Conservation (phyloP, 768 basidiomycete genomes). For the Leccinum truebloodii region DNA sequence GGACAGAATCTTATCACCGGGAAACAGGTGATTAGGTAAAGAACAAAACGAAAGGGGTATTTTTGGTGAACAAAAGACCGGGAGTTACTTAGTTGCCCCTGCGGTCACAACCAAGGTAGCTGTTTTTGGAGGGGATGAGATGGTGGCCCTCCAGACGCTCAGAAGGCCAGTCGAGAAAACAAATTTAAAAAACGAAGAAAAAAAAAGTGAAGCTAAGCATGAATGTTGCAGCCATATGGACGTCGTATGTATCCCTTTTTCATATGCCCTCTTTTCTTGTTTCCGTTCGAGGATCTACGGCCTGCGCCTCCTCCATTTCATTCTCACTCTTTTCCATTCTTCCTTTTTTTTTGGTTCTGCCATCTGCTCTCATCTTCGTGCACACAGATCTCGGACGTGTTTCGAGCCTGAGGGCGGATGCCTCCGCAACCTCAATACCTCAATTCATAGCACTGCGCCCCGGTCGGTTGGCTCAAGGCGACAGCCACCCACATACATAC, state of each 20-base stretch:
- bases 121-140: slow-evolving; percentile 7
- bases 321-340: background rate
- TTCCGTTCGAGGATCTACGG: background rate
- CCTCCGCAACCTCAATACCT: background rate
- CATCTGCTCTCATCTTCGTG: background rate
- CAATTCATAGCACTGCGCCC: background rate
- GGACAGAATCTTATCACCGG: slow-evolving; percentile 55
- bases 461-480: background rate
- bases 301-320: background rate
- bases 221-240: background rate
- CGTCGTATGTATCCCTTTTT: background rate
- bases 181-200: background rate
- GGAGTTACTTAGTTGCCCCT: slow-evolving; percentile 34
- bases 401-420: background rate
- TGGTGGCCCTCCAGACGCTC: background rate
- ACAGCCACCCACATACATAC: background rate
- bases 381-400: background rate
- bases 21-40: slow-evolving; percentile 51
- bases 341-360: background rate
- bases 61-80: slow-evolving; percentile 42
- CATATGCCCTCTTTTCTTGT: background rate
- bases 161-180: background rate
- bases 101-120: slow-evolving; percentile 8
- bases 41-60: slow-evolving; percentile 56
- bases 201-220: background rate